Evolutionary conservation across 768 basidiomycete genomes (phyloP), one percentile per base, ranked within the genome.

Genomic region (Rossbeevera mucosa): DNA sequence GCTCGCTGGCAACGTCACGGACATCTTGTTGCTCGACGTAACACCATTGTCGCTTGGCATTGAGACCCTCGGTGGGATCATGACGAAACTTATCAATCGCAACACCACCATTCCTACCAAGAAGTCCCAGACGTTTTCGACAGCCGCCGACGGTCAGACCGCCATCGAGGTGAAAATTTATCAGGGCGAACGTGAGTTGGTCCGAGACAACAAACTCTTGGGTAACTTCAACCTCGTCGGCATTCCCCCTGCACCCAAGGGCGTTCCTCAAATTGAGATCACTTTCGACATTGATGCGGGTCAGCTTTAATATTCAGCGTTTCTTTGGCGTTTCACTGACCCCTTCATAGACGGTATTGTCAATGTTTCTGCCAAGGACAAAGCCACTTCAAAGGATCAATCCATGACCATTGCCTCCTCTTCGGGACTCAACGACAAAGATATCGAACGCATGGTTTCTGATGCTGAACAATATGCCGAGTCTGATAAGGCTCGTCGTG

Each of bases 41-140:
- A 95, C 93, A n/a, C 94, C 93, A 28, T 80, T 98, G 1, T 99
- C 95, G 1, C 89, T 99, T 59, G 83, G 83, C 76, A 93, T 93
- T 50, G 94, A 96, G 75, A 98, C 95, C 11, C 91, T 97, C 57
- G 94, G 96, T 60, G 96, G 96, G 66, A 97, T 99, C 74, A 98
- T 99, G 92, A 98, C 95, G 59, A 95, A 97, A 74, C 83, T 99
- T 41, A 99, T 99, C 74, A 87, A 80, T 66, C 88, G 96, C 54
- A 99, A 99, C 78, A 99, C 96, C 11, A 98, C 96, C 52, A 98
- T 98, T 73, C 96, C 96, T 5, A 97, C 95, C 61, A 99, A 99
- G 81, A 99, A 99, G 82, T 94, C 92, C 0, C 95, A 98, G 71
- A 89, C 88, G 41, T 98, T 99, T 81, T 98, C 95, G 4, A 99